Evolutionary conservation across 495 filamentous ascomycete genomes (phyloP), one percentile per base, ranked within the genome.

Genomic region (Xeromyces bisporus): DNA sequence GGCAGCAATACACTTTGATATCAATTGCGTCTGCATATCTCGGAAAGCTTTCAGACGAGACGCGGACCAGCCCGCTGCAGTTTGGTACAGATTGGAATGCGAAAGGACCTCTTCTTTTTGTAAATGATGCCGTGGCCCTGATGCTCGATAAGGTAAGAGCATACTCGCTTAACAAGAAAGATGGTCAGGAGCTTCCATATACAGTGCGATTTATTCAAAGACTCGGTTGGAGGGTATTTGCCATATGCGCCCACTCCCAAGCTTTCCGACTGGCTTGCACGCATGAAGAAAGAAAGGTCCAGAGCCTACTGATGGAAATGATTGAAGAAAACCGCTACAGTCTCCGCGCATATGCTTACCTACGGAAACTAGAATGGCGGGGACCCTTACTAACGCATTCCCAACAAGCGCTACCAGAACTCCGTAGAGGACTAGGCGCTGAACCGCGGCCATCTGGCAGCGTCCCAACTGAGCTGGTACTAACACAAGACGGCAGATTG

Each of bases 221-320:
- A 0, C 28, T 47, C 11, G 50, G 48, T 3, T 62, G 55, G 54
- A 47, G 39, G 33, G 41, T 55, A 25, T 43, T 56, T 23, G 31
- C 45, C 16, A 56, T 62, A 15, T 52, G 50, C 18, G 35, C 50
- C 7, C 32, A 43, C 11, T 36, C 56, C 0, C 43, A 49, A 32
- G 40, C 39, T 3, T 62, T 62, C 38, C 47, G 49, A 11, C 23
- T 31, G 41, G 47, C 0, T 35, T 27, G 24, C 2, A 20, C 11
- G 18, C 29, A 3, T 15, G 37, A 10, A 28, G 25, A 12, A 12
- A 29, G 15, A 15, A 12, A 17, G n/a, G 37, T 1, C 58, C 47
- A 53, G 18, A 39, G 3, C 8, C 13, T 3, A 21, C 11, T 60
- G 6, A 11, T 38, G 6, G n/a, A 29, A 2, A 15, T 33, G 2